Evolutionary conservation across 441 rosid genomes (phyloP).

Genomic region (Aquilaria agallochum): DNA sequence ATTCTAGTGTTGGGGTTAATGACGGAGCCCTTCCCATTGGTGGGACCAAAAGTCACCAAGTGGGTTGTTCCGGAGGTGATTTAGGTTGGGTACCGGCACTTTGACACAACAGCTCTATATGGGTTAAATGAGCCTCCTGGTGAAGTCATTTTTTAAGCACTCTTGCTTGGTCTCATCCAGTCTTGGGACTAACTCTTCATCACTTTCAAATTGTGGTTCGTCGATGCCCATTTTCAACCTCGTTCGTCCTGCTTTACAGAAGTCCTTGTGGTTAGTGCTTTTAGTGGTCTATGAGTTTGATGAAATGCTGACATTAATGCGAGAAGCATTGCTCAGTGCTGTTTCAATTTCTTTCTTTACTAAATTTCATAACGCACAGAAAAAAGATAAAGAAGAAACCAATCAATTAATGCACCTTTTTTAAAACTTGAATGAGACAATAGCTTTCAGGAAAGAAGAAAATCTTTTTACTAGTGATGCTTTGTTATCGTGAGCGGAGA

Average conservation of each 20-base stretch:
- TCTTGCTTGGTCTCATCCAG: slow-evolving; percentile 24
- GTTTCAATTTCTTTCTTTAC: too few relatives aligned
- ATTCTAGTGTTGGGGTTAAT: slow-evolving; percentile 38
- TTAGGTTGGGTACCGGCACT: slow-evolving; percentile 40
- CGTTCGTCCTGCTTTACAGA: slow-evolving; percentile 27
- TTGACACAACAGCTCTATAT: slow-evolving; percentile 39
- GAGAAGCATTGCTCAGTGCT: too few relatives aligned
- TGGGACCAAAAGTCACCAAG: slow-evolving; percentile 17
- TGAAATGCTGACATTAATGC: too few relatives aligned
- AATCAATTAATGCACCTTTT: too few relatives aligned
- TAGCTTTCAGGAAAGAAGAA: too few relatives aligned
- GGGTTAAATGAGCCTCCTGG: slow-evolving; percentile 7
- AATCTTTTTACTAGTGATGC: too few relatives aligned
- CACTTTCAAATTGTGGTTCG: slow-evolving; percentile 46
- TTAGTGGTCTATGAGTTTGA: too few relatives aligned
- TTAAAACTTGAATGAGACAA: too few relatives aligned
- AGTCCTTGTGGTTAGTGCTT: slow-evolving; percentile 25
- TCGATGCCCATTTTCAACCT: slow-evolving; percentile 17
- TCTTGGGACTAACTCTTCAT: slow-evolving; percentile 47
- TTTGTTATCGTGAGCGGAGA: too few relatives aligned
- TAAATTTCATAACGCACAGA: too few relatives aligned
- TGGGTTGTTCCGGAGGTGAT: slow-evolving; percentile 28
- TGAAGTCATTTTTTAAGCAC: slow-evolving; percentile 34
- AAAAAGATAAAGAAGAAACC: too few relatives aligned
- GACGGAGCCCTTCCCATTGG: slow-evolving; percentile 33